Evolutionary conservation across 495 filamentous ascomycete genomes (phyloP), one percentile per base, ranked within the genome.

Genomic region (Oleoguttula mirabilis): DNA sequence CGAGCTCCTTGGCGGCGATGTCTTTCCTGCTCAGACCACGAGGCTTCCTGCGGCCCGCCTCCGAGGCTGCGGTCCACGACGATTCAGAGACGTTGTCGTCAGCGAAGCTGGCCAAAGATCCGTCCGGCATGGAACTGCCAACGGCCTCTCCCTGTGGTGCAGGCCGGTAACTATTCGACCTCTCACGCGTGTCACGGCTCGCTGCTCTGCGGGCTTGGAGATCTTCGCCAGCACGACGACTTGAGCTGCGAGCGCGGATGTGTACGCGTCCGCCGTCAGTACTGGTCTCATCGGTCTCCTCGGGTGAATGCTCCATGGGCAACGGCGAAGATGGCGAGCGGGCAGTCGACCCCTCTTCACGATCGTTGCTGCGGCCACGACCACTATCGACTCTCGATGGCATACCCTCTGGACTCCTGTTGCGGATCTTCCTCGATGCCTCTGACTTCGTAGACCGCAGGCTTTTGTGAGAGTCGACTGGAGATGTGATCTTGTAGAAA

Each of bases 291-390:
- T 49, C 51, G 11, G 8, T 14, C 10, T 43, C 43, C 3, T 6
- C 12, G 37, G 52, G 60, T 4, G 39, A 52, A 39, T 34, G 62
- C 47, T 70, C 65, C 64, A 86, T 79, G 14, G 84, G 84, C 31
- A 85, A 59, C 14, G 87, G 84, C 2, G 82, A 86, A 0, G 86
- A 84, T 21, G 87, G 84, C 2, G 87, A 94, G 30, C 81, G 63
- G 34, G 68, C 64, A n/a, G 61, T 45, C 20, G 79, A 75, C 2
- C 67, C 67, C 20, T 72, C 70, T n/a, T 70, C 66, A 2, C 56
- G 58, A 20, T 45, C 50, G 17, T 62, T 48, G 41, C 68, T 73
- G 36, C 69, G 55, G 16, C 66, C 66, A 48, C 76, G 66, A 15
- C 60, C 39, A 32, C 70, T 36, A 67, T 75, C 58, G n/a, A 50